Evolutionary conservation across 371 early-diverging fungal species (phyloP).

Genomic region (Mortierella sp.): DNA sequence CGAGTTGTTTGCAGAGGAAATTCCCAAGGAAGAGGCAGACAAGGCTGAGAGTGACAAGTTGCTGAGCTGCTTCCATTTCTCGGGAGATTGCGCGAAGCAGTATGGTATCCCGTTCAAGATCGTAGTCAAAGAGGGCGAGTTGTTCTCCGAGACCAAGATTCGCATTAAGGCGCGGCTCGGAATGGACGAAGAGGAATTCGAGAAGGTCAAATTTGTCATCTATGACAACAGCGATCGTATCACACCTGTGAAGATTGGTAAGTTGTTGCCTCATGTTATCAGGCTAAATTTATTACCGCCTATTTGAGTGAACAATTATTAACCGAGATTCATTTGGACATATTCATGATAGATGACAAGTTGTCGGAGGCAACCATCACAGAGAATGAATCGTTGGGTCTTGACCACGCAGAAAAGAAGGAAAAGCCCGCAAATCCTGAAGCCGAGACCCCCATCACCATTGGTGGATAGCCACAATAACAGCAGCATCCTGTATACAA

Average conservation of each 20-base stretch:
- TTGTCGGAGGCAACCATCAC: neutral
- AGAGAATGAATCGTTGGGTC: constrained; percentile 1
- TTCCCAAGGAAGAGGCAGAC: constrained; percentile 72
- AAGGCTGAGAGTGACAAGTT: constrained; percentile 63
- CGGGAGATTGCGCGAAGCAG: constrained; percentile 70
- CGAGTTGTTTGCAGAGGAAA: constrained; percentile 66
- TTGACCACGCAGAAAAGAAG: constrained; percentile 9
- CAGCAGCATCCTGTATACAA: too few relatives aligned
- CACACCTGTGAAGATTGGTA: constrained; percentile 40
- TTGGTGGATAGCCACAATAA: neutral
- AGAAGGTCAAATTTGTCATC: constrained; percentile 78
- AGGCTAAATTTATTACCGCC: too few relatives aligned
- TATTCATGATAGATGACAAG: neutral
- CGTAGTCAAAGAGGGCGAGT: constrained; percentile 77
- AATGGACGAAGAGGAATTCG: constrained; percentile 89
- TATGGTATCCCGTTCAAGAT: constrained; percentile 92
- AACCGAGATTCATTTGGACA: neutral
- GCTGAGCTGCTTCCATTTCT: constrained; percentile 83
- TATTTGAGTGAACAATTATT: neutral
- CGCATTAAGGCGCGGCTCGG: constrained; percentile 83
- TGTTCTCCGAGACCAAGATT: constrained; percentile 75
- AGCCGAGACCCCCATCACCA: neutral
- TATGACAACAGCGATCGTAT: constrained; percentile 26
- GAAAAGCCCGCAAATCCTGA: neutral
- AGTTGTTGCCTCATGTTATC: neutral